Percentiles rank a stretch among this genome's conserved stretches.
These are phyloP conservation scores for Geoglossum cookeanum DNA, from an alignment of 2,329 filamentous ascomycete species.

Conservation along the genomic window DNA sequence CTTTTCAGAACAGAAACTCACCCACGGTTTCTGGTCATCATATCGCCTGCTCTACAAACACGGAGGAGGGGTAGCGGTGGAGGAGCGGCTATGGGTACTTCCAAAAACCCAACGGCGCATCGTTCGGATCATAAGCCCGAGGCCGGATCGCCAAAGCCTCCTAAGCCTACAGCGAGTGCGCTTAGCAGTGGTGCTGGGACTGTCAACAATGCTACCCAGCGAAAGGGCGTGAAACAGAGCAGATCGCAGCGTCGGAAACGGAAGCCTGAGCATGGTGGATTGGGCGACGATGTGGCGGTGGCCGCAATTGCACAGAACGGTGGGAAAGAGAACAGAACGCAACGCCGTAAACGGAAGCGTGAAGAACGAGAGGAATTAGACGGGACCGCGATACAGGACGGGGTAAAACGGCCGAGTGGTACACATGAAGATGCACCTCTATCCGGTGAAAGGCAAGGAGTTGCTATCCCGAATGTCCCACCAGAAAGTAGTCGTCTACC, in stretches of 20 bases:
- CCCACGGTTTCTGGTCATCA: background rate
- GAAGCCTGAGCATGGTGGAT: background rate
- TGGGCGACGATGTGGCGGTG: background rate
- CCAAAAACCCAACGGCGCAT: background rate
- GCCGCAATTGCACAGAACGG: background rate
- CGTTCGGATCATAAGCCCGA: background rate
- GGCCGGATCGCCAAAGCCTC: background rate
- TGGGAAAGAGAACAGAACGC: background rate
- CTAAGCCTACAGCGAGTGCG: background rate
- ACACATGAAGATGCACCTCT: background rate
- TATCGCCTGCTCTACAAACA: background rate
- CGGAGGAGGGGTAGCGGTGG: background rate
- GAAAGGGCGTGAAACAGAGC: background rate
- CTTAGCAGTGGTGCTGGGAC: background rate
- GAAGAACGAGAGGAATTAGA: background rate
- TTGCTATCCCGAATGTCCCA: background rate
- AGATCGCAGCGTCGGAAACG: background rate
- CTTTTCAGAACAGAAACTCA: background rate
- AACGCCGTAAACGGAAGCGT: background rate
- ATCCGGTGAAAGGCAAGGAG: background rate
- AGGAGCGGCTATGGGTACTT: background rate
- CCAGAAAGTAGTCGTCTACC: too few species aligned
- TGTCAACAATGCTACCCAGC: background rate
- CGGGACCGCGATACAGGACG: background rate
- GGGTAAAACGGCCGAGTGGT: background rate